Evolutionary conservation across 2,329 filamentous ascomycete genomes (phyloP).

Genomic region (Chaetomium globosum): DNA sequence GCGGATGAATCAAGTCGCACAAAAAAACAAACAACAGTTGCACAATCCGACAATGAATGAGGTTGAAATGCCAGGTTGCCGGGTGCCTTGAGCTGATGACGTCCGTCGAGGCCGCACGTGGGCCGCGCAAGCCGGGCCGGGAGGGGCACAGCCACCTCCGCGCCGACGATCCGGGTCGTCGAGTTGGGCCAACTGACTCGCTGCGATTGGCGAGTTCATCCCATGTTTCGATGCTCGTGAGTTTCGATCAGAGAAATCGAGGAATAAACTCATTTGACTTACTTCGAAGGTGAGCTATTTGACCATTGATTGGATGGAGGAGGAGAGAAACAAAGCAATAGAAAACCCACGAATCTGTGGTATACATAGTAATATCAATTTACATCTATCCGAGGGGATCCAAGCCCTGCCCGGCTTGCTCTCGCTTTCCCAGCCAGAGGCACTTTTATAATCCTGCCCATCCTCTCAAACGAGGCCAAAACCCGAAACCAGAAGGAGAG

Average conservation of each 20-base stretch:
- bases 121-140: conserved; percentile 7
- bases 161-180: neutral
- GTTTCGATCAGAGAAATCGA: neutral
- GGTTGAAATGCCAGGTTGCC: conserved; percentile 1
- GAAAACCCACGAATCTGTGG: neutral
- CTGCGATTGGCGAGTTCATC: neutral
- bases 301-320: no score
- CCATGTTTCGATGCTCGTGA: neutral
- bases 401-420: conserved; percentile 11
- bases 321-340: neutral
- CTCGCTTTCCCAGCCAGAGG: neutral
- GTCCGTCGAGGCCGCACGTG: neutral
- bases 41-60: conserved; percentile 4
- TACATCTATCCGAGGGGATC: conserved; percentile 9
- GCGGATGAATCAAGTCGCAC: neutral
- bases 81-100: neutral
- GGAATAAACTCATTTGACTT: no score
- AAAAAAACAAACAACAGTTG: neutral
- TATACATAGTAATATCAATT: neutral
- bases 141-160: conserved; percentile 9
- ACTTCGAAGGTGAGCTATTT: no score
- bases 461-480: neutral
- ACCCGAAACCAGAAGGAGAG: neutral
- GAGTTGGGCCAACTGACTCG: neutral
- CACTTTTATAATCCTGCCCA: conserved; percentile 4